Conservation (phyloP, 495 filamentous ascomycete species). For the Aspergillus avenaceus region DNA sequence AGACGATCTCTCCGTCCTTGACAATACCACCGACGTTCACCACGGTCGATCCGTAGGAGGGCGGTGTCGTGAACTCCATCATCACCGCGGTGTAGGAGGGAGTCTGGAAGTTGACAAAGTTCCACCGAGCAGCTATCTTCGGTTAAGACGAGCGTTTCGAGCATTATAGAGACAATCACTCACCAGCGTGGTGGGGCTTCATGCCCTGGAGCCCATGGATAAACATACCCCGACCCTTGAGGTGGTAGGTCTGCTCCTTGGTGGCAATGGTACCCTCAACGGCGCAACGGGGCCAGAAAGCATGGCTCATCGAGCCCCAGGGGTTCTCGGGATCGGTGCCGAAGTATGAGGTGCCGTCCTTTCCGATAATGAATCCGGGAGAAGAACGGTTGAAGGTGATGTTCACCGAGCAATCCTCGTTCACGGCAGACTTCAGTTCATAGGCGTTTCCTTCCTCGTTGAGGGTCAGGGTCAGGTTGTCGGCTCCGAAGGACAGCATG, state of each 20-base stretch:
- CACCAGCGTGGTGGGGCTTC: conserved; percentile 96
- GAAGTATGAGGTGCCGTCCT: conserved; percentile 77
- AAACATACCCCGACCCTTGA: conserved; percentile 74
- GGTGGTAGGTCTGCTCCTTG: conserved; percentile 75
- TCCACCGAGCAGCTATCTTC: conserved; percentile 75
- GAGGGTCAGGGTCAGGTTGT: conserved; percentile 74
- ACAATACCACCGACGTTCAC: conserved; percentile 81
- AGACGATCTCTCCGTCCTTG: conserved; percentile 75
- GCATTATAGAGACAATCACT: conserved; percentile 8
- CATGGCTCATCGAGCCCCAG: conserved; percentile 89
- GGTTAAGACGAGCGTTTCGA: conserved; percentile 9
- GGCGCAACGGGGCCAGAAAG: conserved; percentile 84
- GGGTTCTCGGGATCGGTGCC: conserved; percentile 80
- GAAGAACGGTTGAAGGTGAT: conserved; percentile 69
- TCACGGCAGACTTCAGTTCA: conserved; percentile 79
- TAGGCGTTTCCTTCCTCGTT: conserved; percentile 79
- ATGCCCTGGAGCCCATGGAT: conserved; percentile 88
- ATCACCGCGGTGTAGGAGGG: conserved; percentile 80
- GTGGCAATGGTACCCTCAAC: conserved; percentile 82
- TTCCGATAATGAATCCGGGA: conserved; percentile 83
- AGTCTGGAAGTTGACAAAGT: conserved; percentile 87
- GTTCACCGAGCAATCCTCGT: conserved; percentile 73
- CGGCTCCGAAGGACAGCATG: conserved; percentile 76
- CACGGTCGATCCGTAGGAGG: conserved; percentile 84
- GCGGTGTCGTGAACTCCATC: conserved; percentile 97